Evolutionary conservation across 345 rosid genomes (phyloP).

Genomic region (Linum lewisii): DNA sequence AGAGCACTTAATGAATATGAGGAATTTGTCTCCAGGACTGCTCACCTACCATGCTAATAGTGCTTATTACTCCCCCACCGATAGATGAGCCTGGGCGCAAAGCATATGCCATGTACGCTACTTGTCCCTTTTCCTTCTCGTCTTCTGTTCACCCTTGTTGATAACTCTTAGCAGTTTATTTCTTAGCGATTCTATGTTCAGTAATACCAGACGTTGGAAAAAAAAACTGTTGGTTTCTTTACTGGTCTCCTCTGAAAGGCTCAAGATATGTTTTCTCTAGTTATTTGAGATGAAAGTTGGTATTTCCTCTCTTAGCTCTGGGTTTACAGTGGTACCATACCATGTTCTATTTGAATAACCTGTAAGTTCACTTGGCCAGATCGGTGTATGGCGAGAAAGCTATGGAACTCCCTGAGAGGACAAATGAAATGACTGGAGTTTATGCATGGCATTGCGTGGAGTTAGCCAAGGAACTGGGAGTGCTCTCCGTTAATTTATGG

Average conservation of each 20-base stretch:
- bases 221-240: background rate
- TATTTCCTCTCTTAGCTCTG: background rate
- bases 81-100: slow-evolving; percentile 57
- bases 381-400: slow-evolving; percentile 64
- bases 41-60: slow-evolving; percentile 58
- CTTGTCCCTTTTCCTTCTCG: background rate
- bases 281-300: background rate
- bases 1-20: background rate
- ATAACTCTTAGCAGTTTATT: background rate
- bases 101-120: slow-evolving; percentile 47
- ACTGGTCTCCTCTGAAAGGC: background rate
- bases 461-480: slow-evolving; percentile 52
- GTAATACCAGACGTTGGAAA: background rate
- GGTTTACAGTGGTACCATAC: background rate
- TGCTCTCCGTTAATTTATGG: slow-evolving; percentile 59
- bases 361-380: slow-evolving; percentile 22
- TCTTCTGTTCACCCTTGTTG: background rate
- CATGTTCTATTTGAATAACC: background rate
- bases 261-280: background rate
- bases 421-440: slow-evolving; percentile 63
- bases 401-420: slow-evolving; percentile 61
- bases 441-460: slow-evolving; percentile 62
- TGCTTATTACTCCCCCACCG: slow-evolving; percentile 86
- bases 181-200: background rate
- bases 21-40: slow-evolving; percentile 39